Evolutionary conservation across 148 eudicot genomes (phyloP), one percentile per base, ranked within the genome.

Genomic region (Rhododendron molle): DNA sequence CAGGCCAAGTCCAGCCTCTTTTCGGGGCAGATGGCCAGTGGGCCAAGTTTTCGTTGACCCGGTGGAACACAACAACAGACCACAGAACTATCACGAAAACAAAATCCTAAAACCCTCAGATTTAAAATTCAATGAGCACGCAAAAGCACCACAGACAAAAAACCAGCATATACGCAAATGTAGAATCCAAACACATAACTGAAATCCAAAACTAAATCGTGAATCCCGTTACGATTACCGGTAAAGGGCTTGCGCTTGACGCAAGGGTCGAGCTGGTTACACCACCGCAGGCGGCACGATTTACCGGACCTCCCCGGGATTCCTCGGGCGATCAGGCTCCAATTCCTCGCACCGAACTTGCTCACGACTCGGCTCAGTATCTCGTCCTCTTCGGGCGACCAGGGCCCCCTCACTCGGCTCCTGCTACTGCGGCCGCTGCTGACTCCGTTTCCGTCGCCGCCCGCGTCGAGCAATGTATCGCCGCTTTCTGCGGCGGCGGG

Each of bases 241-340:
- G 98, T 88, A 82, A 95, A 81, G 73, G 83, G 83, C 74, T 60
- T 81, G 73, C 81, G 86, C 36, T 76, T 84, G 20, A 84, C 71
- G 81, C 62, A 36, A 76, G 86, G 86, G 50, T 84, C 86, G 69
- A 84, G 86, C 86, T 84, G 86, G 76, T 84, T 74, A 54, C 81
- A 76, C 86, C 86, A 84, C 38, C 86, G 86, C 5, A 84, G 81
- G 49, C 86, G 86, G 81, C 86, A 84, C 6, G 81, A 84, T 21
- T 84, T 84, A 21, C 86, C 81, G 5, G 86, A 74, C 71, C 86
- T 56, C 6, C 86, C 86, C 7, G 71, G 86, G 34, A 84, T 84
- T 8, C 86, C 86, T 23, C 71, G 69, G 50, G 86, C 86, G 72
- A 84, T 84, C 71, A 52, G 34, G 86, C 71, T 84, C 86, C 86